Base-by-base conservation (phyloP, 345 rosid species). In the Gossypium herbaceum region DNA sequence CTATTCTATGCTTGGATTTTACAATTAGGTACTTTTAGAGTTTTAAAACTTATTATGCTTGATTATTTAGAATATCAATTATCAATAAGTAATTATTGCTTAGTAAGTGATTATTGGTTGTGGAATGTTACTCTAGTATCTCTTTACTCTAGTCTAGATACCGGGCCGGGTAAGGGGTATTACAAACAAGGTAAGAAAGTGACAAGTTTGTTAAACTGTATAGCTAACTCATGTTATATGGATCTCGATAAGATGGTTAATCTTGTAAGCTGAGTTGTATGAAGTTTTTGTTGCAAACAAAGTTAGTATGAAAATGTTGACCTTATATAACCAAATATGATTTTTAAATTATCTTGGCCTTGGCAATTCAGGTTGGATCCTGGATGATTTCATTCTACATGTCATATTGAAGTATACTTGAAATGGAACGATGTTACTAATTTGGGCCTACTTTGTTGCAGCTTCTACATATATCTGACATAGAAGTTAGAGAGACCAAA, bases 391-490 rank as follows among this genome's bases (percentile, higher is more conserved):
- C 47, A 63, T 48, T 58, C 44, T 57, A 56, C 41, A 52, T 74
- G 27, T 43, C 11, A 62, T 12, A 50, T 25, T 63, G 12, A 48
- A 62, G 29, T 16, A 7, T 45, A 34, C 24, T 70, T 19, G 66
- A 71, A 62, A 24, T 64, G 73, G 55, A 52, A 68, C 20, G 29
- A n/a, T 39, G 55, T 71, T 76, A 43, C 17, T 25, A 61, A 45
- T 34, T 44, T 24, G 41, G 17, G 9, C 2, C 27, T 45, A 12
- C 44, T 74, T 61, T 73, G 22, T 10, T 80, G 78, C 86, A 93
- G 97, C 85, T 93, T 84, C 87, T 95, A 56, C 97, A 90, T 81
- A 74, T 91, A 77, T 93, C 97, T 45, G 98, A 92, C 0, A 91
- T 93, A 63, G 95, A 93, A 72, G 90, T 96, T 41, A 79, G 84